These are phyloP conservation scores for Paramarasmius palmivorus DNA, from an alignment of 1,284 basidiomycete species.

Conservation along the genomic window DNA sequence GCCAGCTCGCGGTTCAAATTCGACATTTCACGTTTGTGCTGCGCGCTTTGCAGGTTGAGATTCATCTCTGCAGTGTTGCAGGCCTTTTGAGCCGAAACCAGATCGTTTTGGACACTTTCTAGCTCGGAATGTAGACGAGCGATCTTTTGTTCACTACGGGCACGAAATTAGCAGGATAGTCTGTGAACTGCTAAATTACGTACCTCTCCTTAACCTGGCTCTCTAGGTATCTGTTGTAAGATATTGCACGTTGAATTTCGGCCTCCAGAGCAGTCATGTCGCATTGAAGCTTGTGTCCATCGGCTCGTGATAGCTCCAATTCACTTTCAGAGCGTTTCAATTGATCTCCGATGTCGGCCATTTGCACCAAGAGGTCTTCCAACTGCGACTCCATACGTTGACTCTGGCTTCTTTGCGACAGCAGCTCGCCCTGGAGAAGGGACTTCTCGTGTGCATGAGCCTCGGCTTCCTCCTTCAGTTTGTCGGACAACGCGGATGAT, in stretches of 20 bases:
- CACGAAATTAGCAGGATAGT: constrained; percentile 11
- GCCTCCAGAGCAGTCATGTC: constrained; percentile 60
- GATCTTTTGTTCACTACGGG: constrained; percentile 47
- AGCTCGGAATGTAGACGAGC: constrained; percentile 46
- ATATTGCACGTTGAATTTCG: constrained; percentile 61
- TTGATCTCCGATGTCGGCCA: constrained; percentile 22
- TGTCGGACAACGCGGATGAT: constrained; percentile 8
- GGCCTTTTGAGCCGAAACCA: constrained; percentile 55
- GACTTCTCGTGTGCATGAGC: constrained; percentile 10
- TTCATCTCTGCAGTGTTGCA: constrained; percentile 64
- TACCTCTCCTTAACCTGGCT: constrained; percentile 61
- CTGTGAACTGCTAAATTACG: constrained; percentile 16
- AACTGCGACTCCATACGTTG: constrained; percentile 12
- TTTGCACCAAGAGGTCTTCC: constrained; percentile 9
- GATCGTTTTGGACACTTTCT: constrained; percentile 41
- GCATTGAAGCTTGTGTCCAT: constrained; percentile 50
- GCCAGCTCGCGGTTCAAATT: constrained; percentile 58
- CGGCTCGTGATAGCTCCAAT: constrained; percentile 40
- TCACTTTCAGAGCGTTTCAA: constrained; percentile 26
- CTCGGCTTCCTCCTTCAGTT: constrained; percentile 25
- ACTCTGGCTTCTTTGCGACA: constrained; percentile 11
- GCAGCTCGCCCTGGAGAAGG: constrained; percentile 13
- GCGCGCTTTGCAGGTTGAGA: constrained; percentile 58
- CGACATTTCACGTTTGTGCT: constrained; percentile 62
- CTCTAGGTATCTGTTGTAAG: constrained; percentile 61